phyloP scores from a whole-genome alignment of 805 yeast species.

The Ogataea pini region DNA sequence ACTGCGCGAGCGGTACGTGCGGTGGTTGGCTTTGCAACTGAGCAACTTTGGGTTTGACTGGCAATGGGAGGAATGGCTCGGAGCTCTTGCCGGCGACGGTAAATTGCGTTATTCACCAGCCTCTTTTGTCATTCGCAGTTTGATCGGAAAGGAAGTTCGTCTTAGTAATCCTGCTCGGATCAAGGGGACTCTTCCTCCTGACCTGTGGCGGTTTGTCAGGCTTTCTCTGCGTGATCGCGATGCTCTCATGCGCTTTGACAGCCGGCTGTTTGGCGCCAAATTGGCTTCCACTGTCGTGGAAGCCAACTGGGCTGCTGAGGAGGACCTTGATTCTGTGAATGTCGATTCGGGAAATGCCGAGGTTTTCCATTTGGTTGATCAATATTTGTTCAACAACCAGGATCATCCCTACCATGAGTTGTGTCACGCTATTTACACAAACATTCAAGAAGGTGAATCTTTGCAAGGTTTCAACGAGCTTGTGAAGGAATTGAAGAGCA shows the following conservation, averaged over 20 bases:
- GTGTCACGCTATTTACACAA: slow-evolving; percentile 36
- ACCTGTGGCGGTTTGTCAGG: slow-evolving; percentile 51
- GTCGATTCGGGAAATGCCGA: slow-evolving; percentile 33
- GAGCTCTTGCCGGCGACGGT: slow-evolving; percentile 49
- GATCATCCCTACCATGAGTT: slow-evolving; percentile 36
- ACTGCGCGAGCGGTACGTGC: slow-evolving; percentile 66
- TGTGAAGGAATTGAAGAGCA: slow-evolving; percentile 22
- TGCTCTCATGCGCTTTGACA: slow-evolving; percentile 40
- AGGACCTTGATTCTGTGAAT: slow-evolving; percentile 19
- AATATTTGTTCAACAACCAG: slow-evolving; percentile 36
- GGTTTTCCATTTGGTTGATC: slow-evolving; percentile 33
- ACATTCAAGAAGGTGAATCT: slow-evolving; percentile 34
- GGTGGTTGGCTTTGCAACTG: slow-evolving; percentile 92
- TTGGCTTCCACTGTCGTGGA: slow-evolving; percentile 25
- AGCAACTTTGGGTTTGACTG: slow-evolving; percentile 93
- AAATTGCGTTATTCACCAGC: slow-evolving; percentile 66
- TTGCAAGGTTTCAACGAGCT: slow-evolving; percentile 33
- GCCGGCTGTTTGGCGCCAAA: slow-evolving; percentile 34
- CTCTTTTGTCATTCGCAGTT: slow-evolving; percentile 68
- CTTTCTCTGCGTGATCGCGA: slow-evolving; percentile 40
- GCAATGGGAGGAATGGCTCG: slow-evolving; percentile 97
- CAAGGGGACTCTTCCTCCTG: slow-evolving; percentile 66
- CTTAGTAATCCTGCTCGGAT: slow-evolving; percentile 76
- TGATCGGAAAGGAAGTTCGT: slow-evolving; percentile 81
- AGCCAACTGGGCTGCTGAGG: slow-evolving; percentile 20